Evolutionary conservation across 1,284 basidiomycete species (phyloP).

Genomic region (Exobasidium cylindrosporum): DNA sequence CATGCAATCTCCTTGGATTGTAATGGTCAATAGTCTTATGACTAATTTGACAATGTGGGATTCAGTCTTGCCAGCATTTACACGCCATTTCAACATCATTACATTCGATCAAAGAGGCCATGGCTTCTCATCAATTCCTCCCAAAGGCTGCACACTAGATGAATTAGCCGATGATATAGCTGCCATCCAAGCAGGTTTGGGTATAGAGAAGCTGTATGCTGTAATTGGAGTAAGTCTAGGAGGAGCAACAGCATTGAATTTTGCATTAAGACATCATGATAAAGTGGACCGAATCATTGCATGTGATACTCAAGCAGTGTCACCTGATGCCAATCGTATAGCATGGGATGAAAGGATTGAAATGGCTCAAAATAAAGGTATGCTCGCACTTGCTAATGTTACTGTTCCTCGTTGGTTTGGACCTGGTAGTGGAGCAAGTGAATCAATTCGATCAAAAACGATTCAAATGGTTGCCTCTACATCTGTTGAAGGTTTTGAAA

Average conservation of each 20-base stretch:
- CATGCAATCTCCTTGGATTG: constrained; percentile 51
- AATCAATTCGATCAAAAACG: constrained; percentile 29
- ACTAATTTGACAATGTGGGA: constrained; percentile 58
- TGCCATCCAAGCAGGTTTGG: constrained; percentile 52
- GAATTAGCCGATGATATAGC: constrained; percentile 57
- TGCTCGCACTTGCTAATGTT: constrained; percentile 54
- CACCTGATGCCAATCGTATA: constrained; percentile 55
- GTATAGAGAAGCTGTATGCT: constrained; percentile 44
- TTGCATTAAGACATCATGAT: constrained; percentile 54
- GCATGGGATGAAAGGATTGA: constrained; percentile 58
- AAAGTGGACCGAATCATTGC: constrained; percentile 52
- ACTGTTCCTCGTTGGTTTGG: constrained; percentile 58
- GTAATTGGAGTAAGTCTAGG: constrained; percentile 59
- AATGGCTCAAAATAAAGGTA: constrained; percentile 46
- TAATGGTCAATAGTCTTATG: constrained; percentile 58
- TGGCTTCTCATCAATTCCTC: constrained; percentile 52
- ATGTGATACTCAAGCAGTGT: constrained; percentile 58
- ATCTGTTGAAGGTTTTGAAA: constrained; percentile 56
- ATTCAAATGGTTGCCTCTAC: constrained; percentile 51
- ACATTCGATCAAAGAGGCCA: constrained; percentile 58
- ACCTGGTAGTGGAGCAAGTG: constrained; percentile 39
- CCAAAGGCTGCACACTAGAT: constrained; percentile 53
- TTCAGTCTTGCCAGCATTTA: constrained; percentile 50
- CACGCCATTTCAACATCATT: constrained; percentile 55
- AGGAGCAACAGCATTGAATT: constrained; percentile 57